These are phyloP conservation scores for Physaria fendleri DNA, from an alignment of 345 rosid species.

Conservation along the genomic window DNA sequence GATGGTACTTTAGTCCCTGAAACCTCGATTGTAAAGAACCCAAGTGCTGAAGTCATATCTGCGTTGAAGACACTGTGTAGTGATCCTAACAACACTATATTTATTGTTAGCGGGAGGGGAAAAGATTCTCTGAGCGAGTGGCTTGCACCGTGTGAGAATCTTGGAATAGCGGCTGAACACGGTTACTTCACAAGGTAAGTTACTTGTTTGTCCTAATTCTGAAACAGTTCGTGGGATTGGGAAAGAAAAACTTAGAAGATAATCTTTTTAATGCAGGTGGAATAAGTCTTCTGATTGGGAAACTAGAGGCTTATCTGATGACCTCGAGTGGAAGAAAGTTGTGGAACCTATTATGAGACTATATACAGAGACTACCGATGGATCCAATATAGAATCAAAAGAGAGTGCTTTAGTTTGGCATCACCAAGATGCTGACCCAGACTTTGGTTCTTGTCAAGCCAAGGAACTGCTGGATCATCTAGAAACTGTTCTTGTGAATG, in stretches of 20 bases:
- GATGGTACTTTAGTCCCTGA: conserved; percentile 41
- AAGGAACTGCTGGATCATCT: conserved; percentile 63
- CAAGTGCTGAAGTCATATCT: conserved; percentile 31
- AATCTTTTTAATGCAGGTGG: conserved; percentile 39
- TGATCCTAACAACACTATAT: conserved; percentile 39
- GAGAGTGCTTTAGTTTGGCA: conserved; percentile 74
- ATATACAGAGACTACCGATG: conserved; percentile 63
- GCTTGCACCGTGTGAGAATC: conserved; percentile 39
- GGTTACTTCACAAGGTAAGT: conserved; percentile 43
- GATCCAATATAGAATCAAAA: conserved; percentile 55
- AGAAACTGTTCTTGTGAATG: conserved; percentile 56
- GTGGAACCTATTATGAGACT: conserved; percentile 50
- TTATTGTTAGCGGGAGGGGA: conserved; percentile 46
- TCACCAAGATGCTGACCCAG: conserved; percentile 57
- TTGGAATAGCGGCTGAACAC: conserved; percentile 50
- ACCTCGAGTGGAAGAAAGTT: conserved; percentile 52
- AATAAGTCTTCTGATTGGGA: conserved; percentile 44
- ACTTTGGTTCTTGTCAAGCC: conserved; percentile 59
- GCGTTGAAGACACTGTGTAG: conserved; percentile 31
- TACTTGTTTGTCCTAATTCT: background rate
- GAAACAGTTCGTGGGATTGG: background rate
- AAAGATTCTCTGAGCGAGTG: conserved; percentile 33
- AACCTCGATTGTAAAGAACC: conserved; percentile 27
- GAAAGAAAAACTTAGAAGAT: background rate
- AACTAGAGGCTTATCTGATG: conserved; percentile 30